Evolutionary conservation across 108 stramenopile species (phyloP).

Genomic region (Skeletonema grethae): DNA sequence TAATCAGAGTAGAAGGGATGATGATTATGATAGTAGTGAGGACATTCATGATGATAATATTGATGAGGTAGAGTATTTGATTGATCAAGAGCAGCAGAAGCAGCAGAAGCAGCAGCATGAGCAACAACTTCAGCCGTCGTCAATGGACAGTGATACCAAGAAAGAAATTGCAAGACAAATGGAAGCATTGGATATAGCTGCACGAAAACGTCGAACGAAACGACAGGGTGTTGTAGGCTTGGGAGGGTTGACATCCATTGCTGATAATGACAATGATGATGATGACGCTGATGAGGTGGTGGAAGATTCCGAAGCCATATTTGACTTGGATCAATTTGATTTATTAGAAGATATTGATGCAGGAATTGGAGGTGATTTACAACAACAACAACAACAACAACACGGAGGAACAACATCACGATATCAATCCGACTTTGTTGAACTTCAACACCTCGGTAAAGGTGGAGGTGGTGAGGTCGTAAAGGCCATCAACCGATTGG

Average conservation of each 20-base stretch:
- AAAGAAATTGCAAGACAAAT: slow-evolving; percentile 54
- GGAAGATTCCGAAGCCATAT: slow-evolving; percentile 6
- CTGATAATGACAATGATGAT: slow-evolving; percentile 8
- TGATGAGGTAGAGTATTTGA: slow-evolving; percentile 10
- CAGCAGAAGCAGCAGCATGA: neutral
- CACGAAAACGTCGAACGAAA: slow-evolving; percentile 14
- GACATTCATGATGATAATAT: neutral
- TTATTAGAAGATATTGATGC: neutral
- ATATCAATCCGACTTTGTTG: slow-evolving; percentile 82
- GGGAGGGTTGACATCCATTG: slow-evolving; percentile 16
- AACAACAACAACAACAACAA: neutral
- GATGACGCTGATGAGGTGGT: slow-evolving; percentile 23
- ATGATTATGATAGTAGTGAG: neutral
- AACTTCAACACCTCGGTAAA: slow-evolving; percentile 73
- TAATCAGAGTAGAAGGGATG: slow-evolving; percentile 6
- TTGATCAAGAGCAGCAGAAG: slow-evolving; percentile 8
- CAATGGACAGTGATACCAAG: slow-evolving; percentile 40
- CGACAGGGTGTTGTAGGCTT: slow-evolving; percentile 1
- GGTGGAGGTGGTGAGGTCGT: slow-evolving; percentile 88
- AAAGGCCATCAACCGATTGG: slow-evolving; percentile 78
- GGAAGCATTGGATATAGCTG: slow-evolving; percentile 49
- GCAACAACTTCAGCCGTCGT: neutral
- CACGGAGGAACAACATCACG: slow-evolving; percentile 33
- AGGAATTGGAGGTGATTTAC: neutral
- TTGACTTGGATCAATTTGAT: neutral